A percentile compares a stretch with the other conserved stretches of the same genome.
Evolutionary conservation across 495 filamentous ascomycete species (phyloP).

Genomic region (Lindgomyces ingoldianus): DNA sequence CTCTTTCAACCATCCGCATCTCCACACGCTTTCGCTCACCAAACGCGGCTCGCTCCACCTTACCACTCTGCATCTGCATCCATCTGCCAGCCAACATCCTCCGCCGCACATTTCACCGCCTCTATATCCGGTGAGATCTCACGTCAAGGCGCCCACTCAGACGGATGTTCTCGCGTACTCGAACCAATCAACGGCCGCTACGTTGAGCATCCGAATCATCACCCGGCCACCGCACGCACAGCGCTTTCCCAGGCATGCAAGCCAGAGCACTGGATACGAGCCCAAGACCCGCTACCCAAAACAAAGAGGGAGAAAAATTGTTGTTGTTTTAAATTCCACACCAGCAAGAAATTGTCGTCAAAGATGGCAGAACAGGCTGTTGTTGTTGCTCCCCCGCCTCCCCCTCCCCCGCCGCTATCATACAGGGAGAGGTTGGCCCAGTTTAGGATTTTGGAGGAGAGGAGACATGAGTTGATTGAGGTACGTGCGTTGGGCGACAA

Average conservation of each 20-base stretch:
- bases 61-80: neutral
- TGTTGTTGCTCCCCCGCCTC: neutral
- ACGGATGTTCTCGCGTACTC: neutral
- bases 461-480: conserved; percentile 33
- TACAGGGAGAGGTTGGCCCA: conserved; percentile 34
- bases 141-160: conserved; percentile 25
- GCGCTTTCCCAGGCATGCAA: conserved; percentile 30
- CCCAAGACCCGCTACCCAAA: conserved; percentile 1
- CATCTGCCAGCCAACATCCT: conserved; percentile 2
- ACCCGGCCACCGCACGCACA: conserved; percentile 30
- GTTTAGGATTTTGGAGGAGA: conserved; percentile 37
- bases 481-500: conserved; percentile 1
- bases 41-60: conserved; percentile 8
- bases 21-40: neutral
- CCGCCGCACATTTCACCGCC: neutral
- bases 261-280: conserved; percentile 23
- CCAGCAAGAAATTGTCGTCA: conserved; percentile 9
- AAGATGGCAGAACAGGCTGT: conserved; percentile 23
- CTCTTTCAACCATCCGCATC: neutral
- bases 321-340: conserved; percentile 9
- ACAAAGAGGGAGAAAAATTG: neutral
- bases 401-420: conserved; percentile 8
- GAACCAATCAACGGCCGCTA: conserved; percentile 33
- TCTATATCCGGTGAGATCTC: conserved; percentile 24
- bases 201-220: conserved; percentile 35